phyloP scores from a whole-genome alignment of 768 basidiomycete species.

The Pleurotus ostreatus region DNA sequence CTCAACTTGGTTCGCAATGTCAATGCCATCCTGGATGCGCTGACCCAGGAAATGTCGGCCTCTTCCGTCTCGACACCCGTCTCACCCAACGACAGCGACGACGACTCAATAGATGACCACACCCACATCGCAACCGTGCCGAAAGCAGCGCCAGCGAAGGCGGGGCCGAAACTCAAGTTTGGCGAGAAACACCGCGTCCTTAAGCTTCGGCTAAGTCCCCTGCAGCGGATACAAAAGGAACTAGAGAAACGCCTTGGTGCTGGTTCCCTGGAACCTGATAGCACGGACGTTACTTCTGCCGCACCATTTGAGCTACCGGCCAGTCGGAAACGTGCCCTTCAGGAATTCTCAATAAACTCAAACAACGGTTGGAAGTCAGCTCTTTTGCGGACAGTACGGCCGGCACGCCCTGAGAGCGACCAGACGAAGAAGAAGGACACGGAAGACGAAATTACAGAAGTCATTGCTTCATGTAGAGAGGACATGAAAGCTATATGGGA shows the following conservation, averaged over 20 bases:
- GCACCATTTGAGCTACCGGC: slow-evolving; percentile 33
- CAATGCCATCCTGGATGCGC: slow-evolving; percentile 54
- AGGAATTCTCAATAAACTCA: slow-evolving; percentile 59
- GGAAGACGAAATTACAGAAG: slow-evolving; percentile 53
- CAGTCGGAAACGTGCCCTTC: slow-evolving; percentile 22
- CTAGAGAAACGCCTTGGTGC: slow-evolving; percentile 60
- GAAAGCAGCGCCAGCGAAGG: slow-evolving; percentile 29
- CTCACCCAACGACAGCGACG: slow-evolving; percentile 28
- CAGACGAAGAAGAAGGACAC: slow-evolving; percentile 30
- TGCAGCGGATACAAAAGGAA: slow-evolving; percentile 53
- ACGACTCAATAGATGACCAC: slow-evolving; percentile 30
- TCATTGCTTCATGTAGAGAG: slow-evolving; percentile 56
- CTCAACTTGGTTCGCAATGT: slow-evolving; percentile 79
- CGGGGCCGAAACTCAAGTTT: slow-evolving; percentile 35
- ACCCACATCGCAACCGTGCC: slow-evolving; percentile 30
- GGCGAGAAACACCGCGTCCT: slow-evolving; percentile 60
- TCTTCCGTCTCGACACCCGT: slow-evolving; percentile 18
- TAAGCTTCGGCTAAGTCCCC: slow-evolving; percentile 52
- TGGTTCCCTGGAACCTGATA: slow-evolving; percentile 47
- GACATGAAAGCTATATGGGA: slow-evolving; percentile 71
- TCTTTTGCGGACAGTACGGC: slow-evolving; percentile 42
- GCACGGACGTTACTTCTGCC: slow-evolving; percentile 32
- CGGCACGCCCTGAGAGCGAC: slow-evolving; percentile 16
- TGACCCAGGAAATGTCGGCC: slow-evolving; percentile 53
- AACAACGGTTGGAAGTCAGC: slow-evolving; percentile 65